Conservation (phyloP, 371 early-diverging fungal species). For the Neoconidiobolus thromboides region DNA sequence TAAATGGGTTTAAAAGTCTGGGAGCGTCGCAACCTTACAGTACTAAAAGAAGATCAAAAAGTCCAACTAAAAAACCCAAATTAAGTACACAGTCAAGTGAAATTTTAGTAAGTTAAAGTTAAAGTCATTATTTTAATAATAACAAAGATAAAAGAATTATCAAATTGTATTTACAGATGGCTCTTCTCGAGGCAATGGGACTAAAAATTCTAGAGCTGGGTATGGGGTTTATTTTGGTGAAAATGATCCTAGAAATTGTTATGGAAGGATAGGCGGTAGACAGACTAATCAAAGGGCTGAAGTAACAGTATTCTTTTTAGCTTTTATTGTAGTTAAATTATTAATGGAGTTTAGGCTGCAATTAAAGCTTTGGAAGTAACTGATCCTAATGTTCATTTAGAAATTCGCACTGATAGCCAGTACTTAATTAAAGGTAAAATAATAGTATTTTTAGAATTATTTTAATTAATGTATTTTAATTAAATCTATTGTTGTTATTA, state of each 20-base stretch:
- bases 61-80: background rate
- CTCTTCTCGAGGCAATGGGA: constrained; percentile 46
- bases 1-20: background rate
- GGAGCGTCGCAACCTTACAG: background rate
- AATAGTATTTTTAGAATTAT: background rate
- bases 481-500: constrained; percentile 1
- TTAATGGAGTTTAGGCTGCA: constrained; percentile 23
- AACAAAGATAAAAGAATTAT: background rate
- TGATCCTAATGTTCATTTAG: constrained; percentile 8
- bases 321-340: background rate
- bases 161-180: constrained; percentile 61
- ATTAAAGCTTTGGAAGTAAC: constrained; percentile 40
- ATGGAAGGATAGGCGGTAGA: constrained; percentile 26
- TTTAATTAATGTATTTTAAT: background rate
- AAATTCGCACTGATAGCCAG: constrained; percentile 49
- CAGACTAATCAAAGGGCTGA: constrained; percentile 85
- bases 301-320: constrained; percentile 22
- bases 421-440: constrained; percentile 36
- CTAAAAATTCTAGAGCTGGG: constrained; percentile 38
- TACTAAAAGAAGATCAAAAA: background rate
- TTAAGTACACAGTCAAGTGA: background rate
- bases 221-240: constrained; percentile 67
- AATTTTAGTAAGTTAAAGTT: background rate
- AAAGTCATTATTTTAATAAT: constrained; percentile 3
- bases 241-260: constrained; percentile 50